A percentile compares a stretch with the other conserved stretches of the same genome.
phyloP scores from a whole-genome alignment of 257 asterid species.

The Salvia rosmarinus region DNA sequence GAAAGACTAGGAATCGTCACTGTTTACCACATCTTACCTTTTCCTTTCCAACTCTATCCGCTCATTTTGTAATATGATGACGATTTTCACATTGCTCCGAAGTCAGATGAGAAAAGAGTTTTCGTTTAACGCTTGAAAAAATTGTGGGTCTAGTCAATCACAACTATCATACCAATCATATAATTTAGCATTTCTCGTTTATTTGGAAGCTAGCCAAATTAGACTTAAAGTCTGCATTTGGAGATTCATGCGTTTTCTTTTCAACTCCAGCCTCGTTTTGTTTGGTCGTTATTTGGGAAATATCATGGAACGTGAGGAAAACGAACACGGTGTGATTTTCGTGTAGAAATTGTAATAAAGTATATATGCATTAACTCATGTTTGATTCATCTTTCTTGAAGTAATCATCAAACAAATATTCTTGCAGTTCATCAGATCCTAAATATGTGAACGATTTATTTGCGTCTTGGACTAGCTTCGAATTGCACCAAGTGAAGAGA shows the following conservation, averaged over 20 bases:
- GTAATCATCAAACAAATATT: background rate
- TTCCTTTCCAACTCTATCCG: slow-evolving; percentile 4
- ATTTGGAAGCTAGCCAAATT: slow-evolving; percentile 26
- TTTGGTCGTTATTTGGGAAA: slow-evolving; percentile 24
- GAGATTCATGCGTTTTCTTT: slow-evolving; percentile 26
- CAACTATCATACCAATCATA: background rate
- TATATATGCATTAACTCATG: no score
- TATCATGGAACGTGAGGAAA: slow-evolving; percentile 1
- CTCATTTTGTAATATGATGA: slow-evolving; percentile 15
- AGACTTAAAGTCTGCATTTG: background rate
- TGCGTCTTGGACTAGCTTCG: no score
- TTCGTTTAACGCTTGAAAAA: slow-evolving; percentile 2
- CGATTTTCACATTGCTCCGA: slow-evolving; percentile 23
- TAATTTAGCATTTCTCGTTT: no score
- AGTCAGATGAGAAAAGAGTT: slow-evolving; percentile 6
- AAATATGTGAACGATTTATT: no score
- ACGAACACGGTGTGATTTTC: background rate
- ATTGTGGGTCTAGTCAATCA: slow-evolving; percentile 23
- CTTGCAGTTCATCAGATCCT: no score
- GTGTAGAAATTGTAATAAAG: background rate
- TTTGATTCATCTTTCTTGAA: background rate
- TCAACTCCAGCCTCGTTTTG: background rate
- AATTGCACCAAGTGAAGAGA: no score
- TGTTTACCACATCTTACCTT: slow-evolving; percentile 27
- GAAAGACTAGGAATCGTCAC: slow-evolving; percentile 32